Base-by-base conservation (phyloP, 495 filamentous ascomycete species). In the Geoglossum glabrum region DNA sequence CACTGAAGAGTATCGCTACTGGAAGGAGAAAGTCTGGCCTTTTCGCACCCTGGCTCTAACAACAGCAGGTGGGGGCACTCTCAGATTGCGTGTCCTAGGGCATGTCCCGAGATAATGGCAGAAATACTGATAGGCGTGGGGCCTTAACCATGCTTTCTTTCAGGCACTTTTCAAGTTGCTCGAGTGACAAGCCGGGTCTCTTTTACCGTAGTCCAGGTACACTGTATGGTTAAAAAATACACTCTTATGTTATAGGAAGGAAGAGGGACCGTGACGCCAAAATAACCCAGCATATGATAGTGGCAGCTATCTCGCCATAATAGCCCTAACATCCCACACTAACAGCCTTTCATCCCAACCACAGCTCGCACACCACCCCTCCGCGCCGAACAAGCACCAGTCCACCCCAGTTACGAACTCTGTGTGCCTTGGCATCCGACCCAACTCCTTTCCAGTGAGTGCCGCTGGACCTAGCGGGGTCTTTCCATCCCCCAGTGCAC, bases 371-470 rank as follows among this genome's bases (percentile, higher is more conserved):
- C 85, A 86, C 93, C 93, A 98, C 3, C 93, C 92, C 61, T 95
- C 90, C 19, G 78, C 81, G 6, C 92, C 92, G 68, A 98, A 98
- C 31, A 98, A 68, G 70, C 92, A 96, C 92, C 92, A 98, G 66
- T 97, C 92, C 10, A 96, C 86, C 19, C 92, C 92, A n/a, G 86
- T 95, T 30, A 82, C 88, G 68, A 98, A 98, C 72, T 98, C 92
- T 1, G 90, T 93, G 71, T 98, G 92, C 43, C 77, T 73, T 49
- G 81, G 85, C 90, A 98, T 95, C 13, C 86, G 71, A 4, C 89
- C 93, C 59, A 97, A 65, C 70, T 95, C 80, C 26, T 74, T 72
- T 9, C 84, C 87, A 21, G 74, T 67, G 4, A 75, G 66, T 6
- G 70, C 63, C 9, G 66, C 65, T 15, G 62, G 50, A 59, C 61